Base-by-base conservation (phyloP, 2,329 filamentous ascomycete species). In the Alternaria arborescens region DNA sequence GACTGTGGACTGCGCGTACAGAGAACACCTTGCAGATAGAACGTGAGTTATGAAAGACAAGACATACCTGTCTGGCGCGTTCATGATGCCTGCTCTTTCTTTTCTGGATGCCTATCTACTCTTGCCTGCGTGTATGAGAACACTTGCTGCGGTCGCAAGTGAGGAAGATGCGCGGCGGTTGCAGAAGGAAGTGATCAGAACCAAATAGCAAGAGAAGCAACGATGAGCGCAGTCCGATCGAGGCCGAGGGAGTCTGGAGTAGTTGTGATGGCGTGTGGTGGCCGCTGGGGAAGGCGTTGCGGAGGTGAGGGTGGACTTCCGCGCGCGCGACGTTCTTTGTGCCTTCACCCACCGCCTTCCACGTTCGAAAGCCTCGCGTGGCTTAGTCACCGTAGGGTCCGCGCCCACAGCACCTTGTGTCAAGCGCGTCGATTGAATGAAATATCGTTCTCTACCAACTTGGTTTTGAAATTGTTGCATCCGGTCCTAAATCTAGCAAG, bases 41-140 rank as follows among this genome's bases (percentile, higher is more conserved):
- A 46, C 24, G 38, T 30, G 10, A 48, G 40, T 41, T 34, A 20
- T 11, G 34, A 41, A 50, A 42, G 16, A 18, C 14, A 44, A 40
- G 43, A 67, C 75, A 20, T 74, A 78, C 76, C 76, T 73, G 57
- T 78, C 76, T 47, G 76, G 76, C 42, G 76, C 76, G 73, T 78
- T 78, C 76, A 78, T 78, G 4, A 30, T 75, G 68, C 32, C 14
- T 53, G 26, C 52, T n/a, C 51, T 58, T 52, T 55, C 55, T 56
- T 55, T 50, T 47, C 41, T 41, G 20, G 57, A 52, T 42, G 32
- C n/a, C 53, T 57, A 28, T 30, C 18, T 18, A 28, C 38, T 58
- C 42, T 60, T 62, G 43, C 53, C 22, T 22, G 42, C 36, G 14
- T 24, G 4, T 34, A 47, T 22, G 48, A 5, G 42, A 40, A 47